Conservation (phyloP, 2,329 filamentous ascomycete genomes). For the Penicillium sp. region DNA sequence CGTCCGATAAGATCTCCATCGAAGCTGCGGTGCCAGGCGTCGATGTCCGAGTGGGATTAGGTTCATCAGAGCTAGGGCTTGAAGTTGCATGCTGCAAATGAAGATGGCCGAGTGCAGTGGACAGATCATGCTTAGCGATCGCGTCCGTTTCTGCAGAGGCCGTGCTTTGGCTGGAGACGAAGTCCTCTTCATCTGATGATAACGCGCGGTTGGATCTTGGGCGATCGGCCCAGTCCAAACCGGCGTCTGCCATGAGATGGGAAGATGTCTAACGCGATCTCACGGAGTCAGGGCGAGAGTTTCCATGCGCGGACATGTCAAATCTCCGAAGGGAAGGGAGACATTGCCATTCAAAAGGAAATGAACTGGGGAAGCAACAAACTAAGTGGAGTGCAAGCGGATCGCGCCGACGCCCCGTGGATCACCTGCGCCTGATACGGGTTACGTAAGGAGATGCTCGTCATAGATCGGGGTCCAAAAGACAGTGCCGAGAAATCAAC, state of each 20-base stretch:
- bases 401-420: slow-evolving; percentile 10
- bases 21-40: slow-evolving; percentile 8
- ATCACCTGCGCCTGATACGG: slow-evolving; percentile 6
- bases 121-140: slow-evolving; percentile 3
- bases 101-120: slow-evolving; percentile 10
- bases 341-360: background rate
- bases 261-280: slow-evolving; percentile 2
- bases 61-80: slow-evolving; percentile 6
- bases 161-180: slow-evolving; percentile 28
- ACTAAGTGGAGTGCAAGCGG: slow-evolving; percentile 15
- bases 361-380: slow-evolving; percentile 16
- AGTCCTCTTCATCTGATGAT: slow-evolving; percentile 32
- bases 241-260: slow-evolving; percentile 26
- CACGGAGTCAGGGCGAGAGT: background rate
- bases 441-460: slow-evolving; percentile 8
- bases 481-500: no score
- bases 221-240: slow-evolving; percentile 24
- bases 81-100: slow-evolving; percentile 9
- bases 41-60: slow-evolving; percentile 7
- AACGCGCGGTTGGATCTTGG: slow-evolving; percentile 22
- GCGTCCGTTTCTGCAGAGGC: slow-evolving; percentile 18
- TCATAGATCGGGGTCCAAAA: no score
- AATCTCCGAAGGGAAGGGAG: background rate
- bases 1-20: background rate
- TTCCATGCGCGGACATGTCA: slow-evolving; percentile 1